phyloP scores from a whole-genome alignment of 352 stramenopile species.

The Phytophthora melonis region DNA sequence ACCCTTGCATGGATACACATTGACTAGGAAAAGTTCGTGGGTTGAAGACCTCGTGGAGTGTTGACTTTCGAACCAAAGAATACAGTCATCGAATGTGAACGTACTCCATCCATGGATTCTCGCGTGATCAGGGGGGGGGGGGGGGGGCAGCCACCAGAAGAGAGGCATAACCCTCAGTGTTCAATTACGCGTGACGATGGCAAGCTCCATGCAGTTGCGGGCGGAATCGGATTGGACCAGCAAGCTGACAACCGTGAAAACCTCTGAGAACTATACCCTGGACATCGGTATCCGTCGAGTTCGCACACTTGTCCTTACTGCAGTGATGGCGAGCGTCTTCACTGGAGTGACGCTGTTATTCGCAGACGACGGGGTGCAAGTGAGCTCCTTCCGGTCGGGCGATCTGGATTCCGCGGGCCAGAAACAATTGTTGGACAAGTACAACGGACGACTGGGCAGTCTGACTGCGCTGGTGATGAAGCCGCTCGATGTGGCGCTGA shows the following conservation, averaged over 20 bases:
- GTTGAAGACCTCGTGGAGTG: too few relatives aligned
- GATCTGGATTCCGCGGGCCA: constrained; percentile 13
- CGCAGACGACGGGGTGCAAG: constrained; percentile 8
- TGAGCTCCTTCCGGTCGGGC: constrained; percentile 10
- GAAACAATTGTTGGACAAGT: constrained; percentile 19
- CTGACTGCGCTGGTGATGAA: constrained; percentile 21
- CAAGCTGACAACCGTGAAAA: neutral
- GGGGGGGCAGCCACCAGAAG: too few relatives aligned
- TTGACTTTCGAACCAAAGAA: too few relatives aligned
- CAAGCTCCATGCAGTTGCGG: neutral
- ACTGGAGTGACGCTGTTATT: constrained; percentile 12
- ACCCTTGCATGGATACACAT: too few relatives aligned
- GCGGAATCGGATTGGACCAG: neutral
- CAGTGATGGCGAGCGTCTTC: neutral
- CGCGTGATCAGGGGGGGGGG: too few relatives aligned
- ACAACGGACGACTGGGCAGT: constrained; percentile 11
- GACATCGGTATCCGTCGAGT: constrained; percentile 11
- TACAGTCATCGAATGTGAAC: too few relatives aligned
- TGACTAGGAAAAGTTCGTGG: too few relatives aligned
- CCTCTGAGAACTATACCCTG: neutral
- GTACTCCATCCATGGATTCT: too few relatives aligned
- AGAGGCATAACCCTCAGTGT: too few relatives aligned
- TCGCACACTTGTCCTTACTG: neutral
- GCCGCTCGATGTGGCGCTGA: constrained; percentile 16
- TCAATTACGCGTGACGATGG: neutral